Percentiles rank a stretch among this genome's conserved stretches.
Evolutionary conservation across 768 basidiomycete species (phyloP).

Genomic region (Auriscalpium microsporum): DNA sequence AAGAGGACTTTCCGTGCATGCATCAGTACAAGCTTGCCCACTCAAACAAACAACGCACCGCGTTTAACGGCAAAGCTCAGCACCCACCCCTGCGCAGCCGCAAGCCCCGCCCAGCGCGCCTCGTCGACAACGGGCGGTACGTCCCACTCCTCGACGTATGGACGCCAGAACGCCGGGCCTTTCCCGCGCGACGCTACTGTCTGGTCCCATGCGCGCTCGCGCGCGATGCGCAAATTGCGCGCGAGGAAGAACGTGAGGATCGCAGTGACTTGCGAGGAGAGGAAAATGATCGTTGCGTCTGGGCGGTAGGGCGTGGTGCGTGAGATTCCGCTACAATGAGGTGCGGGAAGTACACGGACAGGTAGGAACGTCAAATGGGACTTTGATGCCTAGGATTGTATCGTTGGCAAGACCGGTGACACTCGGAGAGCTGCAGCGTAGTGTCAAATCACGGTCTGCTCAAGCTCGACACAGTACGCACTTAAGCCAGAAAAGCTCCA

Average conservation of each 20-base stretch:
- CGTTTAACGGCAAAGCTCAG: constrained; percentile 36
- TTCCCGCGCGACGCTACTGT: constrained; percentile 81
- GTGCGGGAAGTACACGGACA: constrained; percentile 35
- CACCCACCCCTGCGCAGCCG: constrained; percentile 31
- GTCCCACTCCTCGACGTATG: constrained; percentile 78
- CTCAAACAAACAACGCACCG: constrained; percentile 24
- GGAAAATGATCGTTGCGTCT: constrained; percentile 71
- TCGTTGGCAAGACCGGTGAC: constrained; percentile 56
- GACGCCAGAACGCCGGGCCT: constrained; percentile 73
- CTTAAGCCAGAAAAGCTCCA: constrained; percentile 58
- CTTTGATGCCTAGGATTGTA: constrained; percentile 51
- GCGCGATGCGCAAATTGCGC: constrained; percentile 74
- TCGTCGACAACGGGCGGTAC: constrained; percentile 39
- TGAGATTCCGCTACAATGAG: constrained; percentile 5
- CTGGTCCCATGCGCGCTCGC: constrained; percentile 70
- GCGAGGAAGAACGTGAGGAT: constrained; percentile 80
- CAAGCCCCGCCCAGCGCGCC: constrained; percentile 22
- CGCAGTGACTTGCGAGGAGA: constrained; percentile 64
- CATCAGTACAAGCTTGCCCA: constrained; percentile 5
- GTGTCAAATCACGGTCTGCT: background rate
- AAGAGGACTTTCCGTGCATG: constrained; percentile 37
- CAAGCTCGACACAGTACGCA: constrained; percentile 20
- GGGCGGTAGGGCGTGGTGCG: background rate
- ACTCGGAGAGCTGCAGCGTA: constrained; percentile 42
- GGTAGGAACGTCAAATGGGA: constrained; percentile 64